A percentile compares a stretch with the other conserved stretches of the same genome.
Conservation (phyloP, 225 moss, liverwort and hornwort genomes). For the Asterella californica region DNA sequence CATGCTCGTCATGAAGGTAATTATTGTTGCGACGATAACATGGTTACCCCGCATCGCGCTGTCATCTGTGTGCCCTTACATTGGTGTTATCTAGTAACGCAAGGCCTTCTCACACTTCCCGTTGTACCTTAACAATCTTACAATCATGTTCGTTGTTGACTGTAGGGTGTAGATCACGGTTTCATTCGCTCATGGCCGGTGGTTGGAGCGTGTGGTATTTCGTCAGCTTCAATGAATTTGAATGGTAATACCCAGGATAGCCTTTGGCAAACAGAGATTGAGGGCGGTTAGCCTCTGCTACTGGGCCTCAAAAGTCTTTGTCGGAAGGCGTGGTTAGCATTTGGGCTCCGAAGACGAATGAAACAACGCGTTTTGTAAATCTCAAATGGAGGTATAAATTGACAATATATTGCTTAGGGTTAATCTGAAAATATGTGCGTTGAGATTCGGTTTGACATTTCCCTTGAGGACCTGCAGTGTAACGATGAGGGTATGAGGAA, state of each 20-base stretch:
- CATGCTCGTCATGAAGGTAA: constrained; percentile 5
- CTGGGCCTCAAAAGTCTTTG: not conserved
- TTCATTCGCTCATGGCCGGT: not conserved
- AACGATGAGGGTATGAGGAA: no score
- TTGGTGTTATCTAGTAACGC: not conserved
- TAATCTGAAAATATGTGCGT: not conserved
- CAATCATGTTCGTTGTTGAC: not conserved
- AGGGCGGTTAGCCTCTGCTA: not conserved
- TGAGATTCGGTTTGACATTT: no score
- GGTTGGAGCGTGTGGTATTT: not conserved
- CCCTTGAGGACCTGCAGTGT: no score
- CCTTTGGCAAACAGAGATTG: not conserved
- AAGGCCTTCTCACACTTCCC: not conserved
- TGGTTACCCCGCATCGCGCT: not conserved
- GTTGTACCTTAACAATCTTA: not conserved
- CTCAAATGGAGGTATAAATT: not conserved
- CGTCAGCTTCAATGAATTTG: not conserved
- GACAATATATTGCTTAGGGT: not conserved
- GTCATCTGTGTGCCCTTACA: not conserved
- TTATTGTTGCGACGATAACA: not conserved
- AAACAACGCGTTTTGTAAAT: not conserved
- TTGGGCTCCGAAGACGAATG: not conserved
- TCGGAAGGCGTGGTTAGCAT: not conserved
- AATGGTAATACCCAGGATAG: not conserved
- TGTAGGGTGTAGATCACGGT: not conserved